A percentile compares a stretch with the other conserved stretches of the same genome.
Evolutionary conservation across 305 asterid genomes (phyloP).

Genomic region (Withania somnifera): DNA sequence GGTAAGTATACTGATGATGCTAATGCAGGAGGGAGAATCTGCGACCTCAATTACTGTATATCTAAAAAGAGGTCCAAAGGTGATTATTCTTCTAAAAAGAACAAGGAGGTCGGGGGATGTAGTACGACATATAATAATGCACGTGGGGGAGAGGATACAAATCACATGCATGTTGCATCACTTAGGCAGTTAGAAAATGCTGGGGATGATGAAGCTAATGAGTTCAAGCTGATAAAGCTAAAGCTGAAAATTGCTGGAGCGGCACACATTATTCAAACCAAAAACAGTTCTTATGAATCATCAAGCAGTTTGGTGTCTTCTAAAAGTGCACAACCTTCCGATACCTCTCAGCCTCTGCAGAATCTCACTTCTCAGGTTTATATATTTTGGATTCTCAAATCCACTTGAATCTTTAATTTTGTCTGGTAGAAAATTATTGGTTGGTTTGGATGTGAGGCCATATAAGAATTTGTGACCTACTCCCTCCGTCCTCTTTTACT

Average conservation of each 20-base stretch:
- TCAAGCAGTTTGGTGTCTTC: conserved; percentile 31
- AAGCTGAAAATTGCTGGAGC: conserved; percentile 81
- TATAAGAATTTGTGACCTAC: background rate
- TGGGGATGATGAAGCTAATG: conserved; percentile 36
- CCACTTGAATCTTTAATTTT: background rate
- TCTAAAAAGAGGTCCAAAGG: conserved; percentile 18
- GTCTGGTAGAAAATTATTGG: background rate
- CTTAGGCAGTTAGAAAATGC: background rate
- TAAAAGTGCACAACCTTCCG: conserved; percentile 38
- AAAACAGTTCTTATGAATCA: conserved; percentile 42
- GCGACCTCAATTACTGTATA: conserved; percentile 55
- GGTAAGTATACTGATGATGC: conserved; percentile 52
- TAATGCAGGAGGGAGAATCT: conserved; percentile 53
- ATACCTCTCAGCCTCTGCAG: conserved; percentile 35
- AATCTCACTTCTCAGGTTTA: conserved; percentile 49
- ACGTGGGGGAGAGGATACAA: background rate
- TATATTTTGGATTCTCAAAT: background rate
- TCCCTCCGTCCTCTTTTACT: background rate
- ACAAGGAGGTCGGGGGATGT: conserved; percentile 19
- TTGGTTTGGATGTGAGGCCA: background rate
- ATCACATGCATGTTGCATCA: conserved; percentile 1
- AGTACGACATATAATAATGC: conserved; percentile 25
- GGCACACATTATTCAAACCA: conserved; percentile 57
- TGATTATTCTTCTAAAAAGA: conserved; percentile 7
- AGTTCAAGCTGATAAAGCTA: conserved; percentile 56